Base-by-base conservation (phyloP, 345 rosid species). In the Draba incana region DNA sequence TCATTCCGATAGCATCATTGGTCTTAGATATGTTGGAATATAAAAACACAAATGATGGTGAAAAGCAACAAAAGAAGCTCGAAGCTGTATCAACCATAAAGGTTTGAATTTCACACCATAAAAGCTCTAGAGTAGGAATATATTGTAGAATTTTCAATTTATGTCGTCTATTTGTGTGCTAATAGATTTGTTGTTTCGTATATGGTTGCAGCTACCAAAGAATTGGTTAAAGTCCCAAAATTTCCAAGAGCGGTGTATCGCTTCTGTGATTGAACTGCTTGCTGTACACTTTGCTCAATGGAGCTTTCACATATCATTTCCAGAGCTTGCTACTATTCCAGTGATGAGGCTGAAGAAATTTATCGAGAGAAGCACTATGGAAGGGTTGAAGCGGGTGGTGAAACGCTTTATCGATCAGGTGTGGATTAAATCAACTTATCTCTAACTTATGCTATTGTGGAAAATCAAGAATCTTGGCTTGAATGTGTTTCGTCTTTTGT, bases 241-340 rank as follows among this genome's bases (percentile, higher is more conserved):
- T 70, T 94, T 94, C 75, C 92, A 83, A 70, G 93, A 85, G 57
- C 85, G 73, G 43, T 86, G 97, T 63, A 76, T 94, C 35, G 61
- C 48, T 46, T 81, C 90, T 37, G 79, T 84, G 75, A 66, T 89
- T 79, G 92, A 89, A 81, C 78, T 94, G 46, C 89, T 94, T 52
- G 83, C 86, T 7, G 72, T 27, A 33, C 99, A 94, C 81, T 91
- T 91, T 75, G 79, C 86, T 75, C 90, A 84, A 47, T 91, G 96
- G 99, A 86, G 99, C 75, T 79, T 80, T 66, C 89, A 91, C 80
- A 85, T 94, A 70, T 86, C 98, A 15, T 89, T 94, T 66, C 99
- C 98, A 6, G 99, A 94, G 76, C 80, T 91, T 71, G 92, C 96
- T 47, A 87, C 96, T 11, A 71, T 92, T 43, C 86, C 99, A 14